These are phyloP conservation scores for Nannochloris sp. DNA, from an alignment of 139 green algal genomes.

Conservation along the genomic window DNA sequence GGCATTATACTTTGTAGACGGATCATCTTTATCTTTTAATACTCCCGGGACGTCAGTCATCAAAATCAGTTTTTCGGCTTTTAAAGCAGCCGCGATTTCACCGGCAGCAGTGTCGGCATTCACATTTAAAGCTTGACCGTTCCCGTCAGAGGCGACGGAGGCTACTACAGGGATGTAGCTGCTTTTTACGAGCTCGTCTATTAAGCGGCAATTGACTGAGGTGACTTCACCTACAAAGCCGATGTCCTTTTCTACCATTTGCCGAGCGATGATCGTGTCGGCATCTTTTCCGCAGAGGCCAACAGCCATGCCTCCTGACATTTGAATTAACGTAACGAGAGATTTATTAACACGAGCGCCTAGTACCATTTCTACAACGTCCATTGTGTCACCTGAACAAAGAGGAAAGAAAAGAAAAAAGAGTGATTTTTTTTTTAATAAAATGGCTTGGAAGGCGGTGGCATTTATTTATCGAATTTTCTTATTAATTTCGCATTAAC, in stretches of 20 bases:
- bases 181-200: slow-evolving; percentile 50
- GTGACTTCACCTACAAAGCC: slow-evolving; percentile 94
- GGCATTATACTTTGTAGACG: slow-evolving; percentile 57
- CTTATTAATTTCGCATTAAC: background rate
- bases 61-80: slow-evolving; percentile 97
- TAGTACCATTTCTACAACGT: slow-evolving; percentile 98
- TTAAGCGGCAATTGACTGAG: slow-evolving; percentile 51
- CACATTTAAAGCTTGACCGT: slow-evolving; percentile 92
- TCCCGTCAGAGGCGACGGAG: slow-evolving; percentile 80
- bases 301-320: slow-evolving; percentile 81
- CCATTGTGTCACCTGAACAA: slow-evolving; percentile 89
- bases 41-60: slow-evolving; percentile 97
- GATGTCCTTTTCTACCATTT: slow-evolving; percentile 87
- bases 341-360: slow-evolving; percentile 96
- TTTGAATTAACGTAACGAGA: slow-evolving; percentile 93
- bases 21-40: slow-evolving; percentile 84
- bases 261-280: slow-evolving; percentile 73
- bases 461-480: background rate
- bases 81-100: slow-evolving; percentile 87
- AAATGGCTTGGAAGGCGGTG: background rate
- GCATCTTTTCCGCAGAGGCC: slow-evolving; percentile 96
- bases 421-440: background rate
- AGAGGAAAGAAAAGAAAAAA: background rate
- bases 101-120: slow-evolving; percentile 97
- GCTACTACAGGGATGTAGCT: slow-evolving; percentile 93